These are phyloP conservation scores for Pleurotus tuoliensis DNA, from an alignment of 768 basidiomycete species.

Conservation along the genomic window DNA sequence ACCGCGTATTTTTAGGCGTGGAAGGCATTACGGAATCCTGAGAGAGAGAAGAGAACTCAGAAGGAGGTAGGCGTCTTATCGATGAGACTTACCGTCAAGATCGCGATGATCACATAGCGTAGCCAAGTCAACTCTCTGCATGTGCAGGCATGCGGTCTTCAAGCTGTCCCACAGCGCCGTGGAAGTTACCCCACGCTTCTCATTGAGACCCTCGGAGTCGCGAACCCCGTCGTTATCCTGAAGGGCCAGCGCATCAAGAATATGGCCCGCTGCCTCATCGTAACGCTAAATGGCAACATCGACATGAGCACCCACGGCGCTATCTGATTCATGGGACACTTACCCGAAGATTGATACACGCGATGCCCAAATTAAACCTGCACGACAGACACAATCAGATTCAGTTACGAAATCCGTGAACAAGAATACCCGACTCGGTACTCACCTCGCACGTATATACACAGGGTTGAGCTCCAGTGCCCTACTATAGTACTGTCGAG, in stretches of 20 bases:
- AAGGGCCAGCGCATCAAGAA: constrained; percentile 83
- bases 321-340: constrained; percentile 18
- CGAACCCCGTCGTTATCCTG: constrained; percentile 82
- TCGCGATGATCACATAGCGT: constrained; percentile 68
- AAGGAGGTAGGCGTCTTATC: not conserved
- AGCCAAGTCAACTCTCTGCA: constrained; percentile 76
- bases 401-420: no score
- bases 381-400: constrained; percentile 2
- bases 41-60: not conserved
- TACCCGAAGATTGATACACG: constrained; percentile 83
- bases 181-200: constrained; percentile 69
- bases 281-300: constrained; percentile 53
- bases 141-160: constrained; percentile 75
- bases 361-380: constrained; percentile 93
- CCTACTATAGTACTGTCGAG: constrained; percentile 81
- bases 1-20: not conserved
- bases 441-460: constrained; percentile 84
- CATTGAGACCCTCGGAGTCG: constrained; percentile 39
- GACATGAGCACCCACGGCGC: constrained; percentile 6
- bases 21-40: constrained; percentile 30
- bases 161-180: constrained; percentile 85
- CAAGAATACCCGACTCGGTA: not conserved
- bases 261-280: constrained; percentile 81
- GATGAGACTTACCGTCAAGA: constrained; percentile 46
- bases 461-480: constrained; percentile 86